These are phyloP conservation scores for Aspergillus clavatus DNA, from an alignment of 2,329 filamentous ascomycete species.

Conservation along the genomic window DNA sequence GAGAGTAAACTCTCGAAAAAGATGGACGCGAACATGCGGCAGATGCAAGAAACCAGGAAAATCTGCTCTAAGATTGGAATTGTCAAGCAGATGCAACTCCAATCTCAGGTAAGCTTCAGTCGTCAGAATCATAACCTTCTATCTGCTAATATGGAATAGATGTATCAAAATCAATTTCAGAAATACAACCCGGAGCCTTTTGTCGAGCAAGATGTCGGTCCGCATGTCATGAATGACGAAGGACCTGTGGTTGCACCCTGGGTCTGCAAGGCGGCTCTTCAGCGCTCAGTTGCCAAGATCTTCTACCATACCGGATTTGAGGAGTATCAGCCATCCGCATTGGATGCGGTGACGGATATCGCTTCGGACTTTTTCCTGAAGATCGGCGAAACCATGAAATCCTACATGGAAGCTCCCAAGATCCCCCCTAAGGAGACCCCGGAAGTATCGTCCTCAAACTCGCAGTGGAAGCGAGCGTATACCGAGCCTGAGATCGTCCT, in stretches of 20 bases:
- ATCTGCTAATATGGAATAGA: slow-evolving; percentile 46
- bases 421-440: slow-evolving; percentile 50
- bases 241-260: slow-evolving; percentile 81
- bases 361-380: slow-evolving; percentile 87
- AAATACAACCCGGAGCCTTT: slow-evolving; percentile 93
- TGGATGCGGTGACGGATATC: slow-evolving; percentile 85
- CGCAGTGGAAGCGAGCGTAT: slow-evolving; percentile 61
- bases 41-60: slow-evolving; percentile 95
- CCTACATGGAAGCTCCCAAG: slow-evolving; percentile 80
- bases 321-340: slow-evolving; percentile 88
- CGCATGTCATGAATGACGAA: slow-evolving; percentile 84
- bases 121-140: neutral
- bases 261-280: slow-evolving; percentile 76
- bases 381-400: slow-evolving; percentile 70
- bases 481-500: slow-evolving; percentile 80
- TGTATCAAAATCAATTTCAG: slow-evolving; percentile 97
- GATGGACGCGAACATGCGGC: slow-evolving; percentile 84
- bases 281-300: slow-evolving; percentile 87
- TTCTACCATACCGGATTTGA: slow-evolving; percentile 97
- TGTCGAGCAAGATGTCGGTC: slow-evolving; percentile 75
- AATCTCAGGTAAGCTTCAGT: slow-evolving; percentile 67
- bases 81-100: slow-evolving; percentile 99
- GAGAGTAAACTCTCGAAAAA: slow-evolving; percentile 69
- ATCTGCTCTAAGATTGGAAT: slow-evolving; percentile 94
- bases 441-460: slow-evolving; percentile 33